Evolutionary conservation across 1,139 yeast species (phyloP).

Genomic region (Candida neerlandica): DNA sequence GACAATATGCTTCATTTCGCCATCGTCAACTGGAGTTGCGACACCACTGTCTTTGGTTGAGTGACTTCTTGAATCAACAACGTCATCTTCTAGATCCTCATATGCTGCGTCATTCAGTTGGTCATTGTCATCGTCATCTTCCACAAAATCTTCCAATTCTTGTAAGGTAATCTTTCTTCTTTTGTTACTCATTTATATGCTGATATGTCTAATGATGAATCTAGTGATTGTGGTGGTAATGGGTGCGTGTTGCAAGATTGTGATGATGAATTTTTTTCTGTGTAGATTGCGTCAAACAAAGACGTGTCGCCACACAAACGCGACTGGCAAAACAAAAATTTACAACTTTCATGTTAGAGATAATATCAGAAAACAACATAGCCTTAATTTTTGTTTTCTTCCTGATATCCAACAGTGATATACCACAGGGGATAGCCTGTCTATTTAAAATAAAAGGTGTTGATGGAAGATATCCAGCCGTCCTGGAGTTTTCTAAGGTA

Average conservation of each 20-base stretch:
- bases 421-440: too few relatives aligned
- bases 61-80: not conserved
- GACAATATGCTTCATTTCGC: constrained; percentile 17
- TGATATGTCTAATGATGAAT: not conserved
- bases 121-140: constrained; percentile 8
- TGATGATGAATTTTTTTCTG: not conserved
- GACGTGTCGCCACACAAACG: too few relatives aligned
- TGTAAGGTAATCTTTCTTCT: constrained; percentile 4
- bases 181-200: constrained; percentile 4
- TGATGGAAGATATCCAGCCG: not conserved
- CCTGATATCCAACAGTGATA: too few relatives aligned
- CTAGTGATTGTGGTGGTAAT: not conserved
- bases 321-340: too few relatives aligned
- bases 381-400: too few relatives aligned
- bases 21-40: constrained; percentile 6
- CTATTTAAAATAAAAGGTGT: not conserved
- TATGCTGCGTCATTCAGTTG: constrained; percentile 11
- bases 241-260: too few relatives aligned
- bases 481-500: too few relatives aligned
- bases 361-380: too few relatives aligned
- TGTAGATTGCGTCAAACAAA: too few relatives aligned
- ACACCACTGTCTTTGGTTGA: not conserved
- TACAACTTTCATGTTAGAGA: too few relatives aligned
- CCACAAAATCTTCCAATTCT: constrained; percentile 1
- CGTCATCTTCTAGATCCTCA: not conserved